phyloP scores from a whole-genome alignment of 2,329 filamentous ascomycete genomes.

The Colletotrichum paranaense region DNA sequence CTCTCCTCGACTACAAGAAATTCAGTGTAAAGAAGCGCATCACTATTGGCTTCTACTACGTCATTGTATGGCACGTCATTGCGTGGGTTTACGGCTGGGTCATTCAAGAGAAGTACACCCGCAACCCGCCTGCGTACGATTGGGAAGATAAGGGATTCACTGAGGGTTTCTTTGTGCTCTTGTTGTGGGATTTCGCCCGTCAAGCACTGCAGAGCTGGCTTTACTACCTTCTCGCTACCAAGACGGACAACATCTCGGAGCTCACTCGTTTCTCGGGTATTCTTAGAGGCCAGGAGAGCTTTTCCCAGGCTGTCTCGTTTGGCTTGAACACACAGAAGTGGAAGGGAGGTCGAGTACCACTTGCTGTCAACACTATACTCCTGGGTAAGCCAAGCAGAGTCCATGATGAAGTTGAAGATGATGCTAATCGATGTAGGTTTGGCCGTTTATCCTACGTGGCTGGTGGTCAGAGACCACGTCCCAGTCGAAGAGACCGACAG shows the following conservation, averaged over 20 bases:
- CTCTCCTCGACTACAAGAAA: constrained; percentile 55
- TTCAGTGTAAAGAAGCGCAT: constrained; percentile 53
- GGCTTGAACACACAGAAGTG: constrained; percentile 52
- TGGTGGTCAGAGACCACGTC: constrained; percentile 44
- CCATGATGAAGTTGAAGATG: not conserved
- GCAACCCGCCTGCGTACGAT: constrained; percentile 51
- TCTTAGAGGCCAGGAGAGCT: constrained; percentile 53
- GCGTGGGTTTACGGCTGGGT: constrained; percentile 66
- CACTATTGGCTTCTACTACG: constrained; percentile 56
- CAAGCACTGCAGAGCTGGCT: constrained; percentile 67
- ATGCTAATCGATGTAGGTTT: constrained; percentile 38
- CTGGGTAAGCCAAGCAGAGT: constrained; percentile 43
- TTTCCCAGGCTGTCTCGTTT: constrained; percentile 52
- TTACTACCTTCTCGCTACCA: constrained; percentile 65
- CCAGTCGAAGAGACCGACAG: constrained; percentile 39
- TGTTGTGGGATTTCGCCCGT: constrained; percentile 61
- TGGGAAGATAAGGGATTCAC: constrained; percentile 56
- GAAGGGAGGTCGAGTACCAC: constrained; percentile 50
- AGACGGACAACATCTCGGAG: constrained; percentile 67
- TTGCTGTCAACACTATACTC: constrained; percentile 52
- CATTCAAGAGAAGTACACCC: constrained; percentile 61
- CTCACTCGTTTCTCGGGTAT: constrained; percentile 54
- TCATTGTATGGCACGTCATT: constrained; percentile 55
- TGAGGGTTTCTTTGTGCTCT: constrained; percentile 59
- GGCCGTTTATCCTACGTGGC: constrained; percentile 43